Evolutionary conservation across 805 yeast species (phyloP), one percentile per base, ranked within the genome.

Genomic region (Candida fluviatilis): DNA sequence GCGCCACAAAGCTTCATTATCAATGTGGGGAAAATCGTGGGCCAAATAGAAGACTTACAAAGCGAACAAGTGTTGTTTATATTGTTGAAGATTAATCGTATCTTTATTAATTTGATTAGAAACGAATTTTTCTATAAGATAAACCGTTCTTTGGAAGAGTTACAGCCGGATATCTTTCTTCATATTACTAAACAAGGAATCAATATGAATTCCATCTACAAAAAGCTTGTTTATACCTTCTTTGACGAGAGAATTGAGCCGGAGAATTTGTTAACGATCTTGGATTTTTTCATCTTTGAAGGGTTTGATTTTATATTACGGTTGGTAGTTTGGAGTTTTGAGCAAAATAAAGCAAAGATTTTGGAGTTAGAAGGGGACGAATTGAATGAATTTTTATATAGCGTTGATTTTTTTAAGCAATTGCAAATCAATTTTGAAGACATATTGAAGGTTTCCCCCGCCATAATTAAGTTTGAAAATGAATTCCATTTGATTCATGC

Each of bases 101-200:
- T 62, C 19, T 52, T 52, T 34, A 25, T 43, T 18, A 45, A 41
- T 31, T 47, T 60, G 30, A 51, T 55, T 30, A 58, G 57, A 32
- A 62, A 58, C 10, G 71, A 65, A 45, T 55, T 64, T 31, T 53
- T 47, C 50, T 69, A 63, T 47, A 64, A 62, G 48, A 56, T 55
- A 21, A 56, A 50, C 37, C 39, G 73, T 15, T 46, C 69, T 2
- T 46, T 69, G 19, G 73, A 68, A 40, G 71, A 64, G 18, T 37
- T 43, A n/a, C 47, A 42, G 6, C 38, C 48, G 3, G 57, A 50
- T 2, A 46, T 49, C 7, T 66, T 64, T 31, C 31, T 44, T 7
- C 71, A 68, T 43, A 52, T 66, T 12, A 49, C 57, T 30, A 54
- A 55, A 25, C 69, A 67, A 39, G 73, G 72, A 3, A 54, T 68